phyloP scores from a whole-genome alignment of 176 grass and related monocot genomes.

The Carex pumila region DNA sequence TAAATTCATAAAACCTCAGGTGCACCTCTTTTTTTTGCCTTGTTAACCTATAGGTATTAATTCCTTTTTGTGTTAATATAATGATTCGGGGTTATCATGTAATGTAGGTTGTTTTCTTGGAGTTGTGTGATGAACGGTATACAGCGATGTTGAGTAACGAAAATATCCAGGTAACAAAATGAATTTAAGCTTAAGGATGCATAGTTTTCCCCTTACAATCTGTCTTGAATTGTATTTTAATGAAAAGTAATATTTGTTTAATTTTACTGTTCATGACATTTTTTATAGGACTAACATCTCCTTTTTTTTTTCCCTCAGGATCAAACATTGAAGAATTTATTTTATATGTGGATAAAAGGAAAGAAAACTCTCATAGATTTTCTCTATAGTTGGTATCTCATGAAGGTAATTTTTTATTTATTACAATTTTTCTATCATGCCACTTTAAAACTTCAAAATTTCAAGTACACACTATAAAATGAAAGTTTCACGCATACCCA shows the following conservation, averaged over 20 bases:
- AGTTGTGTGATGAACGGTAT: background rate
- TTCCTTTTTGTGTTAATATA: background rate
- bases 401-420: background rate
- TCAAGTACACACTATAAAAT: background rate
- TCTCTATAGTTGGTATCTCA: background rate
- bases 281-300: background rate
- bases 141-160: background rate
- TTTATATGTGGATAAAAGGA: background rate
- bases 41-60: background rate
- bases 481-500: background rate
- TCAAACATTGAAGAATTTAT: background rate
- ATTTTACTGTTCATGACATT: background rate
- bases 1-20: background rate
- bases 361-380: background rate
- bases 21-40: background rate
- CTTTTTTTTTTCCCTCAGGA: background rate
- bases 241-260: background rate
- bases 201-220: background rate
- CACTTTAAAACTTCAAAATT: background rate
- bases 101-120: background rate
- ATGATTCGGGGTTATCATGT: background rate
- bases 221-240: background rate
- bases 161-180: background rate
- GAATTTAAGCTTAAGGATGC: background rate
- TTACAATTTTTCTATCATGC: background rate